Base-by-base conservation (phyloP, 2,329 filamentous ascomycete species). In the Aureobasidium sp. region DNA sequence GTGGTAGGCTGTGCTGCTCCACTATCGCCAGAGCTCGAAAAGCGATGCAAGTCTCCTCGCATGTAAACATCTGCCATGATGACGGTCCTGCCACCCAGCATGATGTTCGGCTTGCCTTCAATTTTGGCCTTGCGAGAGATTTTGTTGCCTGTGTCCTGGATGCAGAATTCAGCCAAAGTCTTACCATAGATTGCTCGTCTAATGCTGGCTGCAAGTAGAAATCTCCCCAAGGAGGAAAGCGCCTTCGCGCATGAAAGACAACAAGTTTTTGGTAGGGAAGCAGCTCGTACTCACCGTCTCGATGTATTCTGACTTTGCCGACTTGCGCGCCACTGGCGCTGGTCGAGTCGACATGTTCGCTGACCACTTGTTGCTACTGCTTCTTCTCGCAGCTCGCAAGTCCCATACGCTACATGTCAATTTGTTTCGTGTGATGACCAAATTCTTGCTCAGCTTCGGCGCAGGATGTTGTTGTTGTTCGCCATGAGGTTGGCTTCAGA, bases 21-120 rank as follows among this genome's bases (percentile, higher is more conserved):
- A 66, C 75, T 67, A 65, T 75, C 72, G 29, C 76, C 71, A 1
- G 74, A 66, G 36, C 76, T 67, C 8, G 72, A 59, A 80, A 77
- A 9, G 77, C 79, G 8, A 81, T 85, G 59, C 81, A 99, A 84
- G 72, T 99, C 94, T 48, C 93, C 94, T 52, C 94, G 88, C 72
- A 99, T 91, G 76, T 94, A 92, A 69, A 92, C 93, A 72, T 96
- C 92, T 65, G 92, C 88, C 81, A 96, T 92, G 71, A 99, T 96
- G 65, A 97, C 91, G 0, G 92, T 96, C 77, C 75, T 96, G 66
- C 94, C 94, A 68, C 92, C 94, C 1, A 99, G 88, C 76, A 96
- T 96, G 77, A 99, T 97, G 77, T 97, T 96, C 69, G 96, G 92
- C 26, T 93, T 97, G 70, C 94, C 94, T 71, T 96, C 89, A 69